Percentiles rank a stretch among this genome's conserved stretches.
These are phyloP conservation scores for Nicotiana sylvestris DNA, from an alignment of 257 asterid genomes.

Conservation along the genomic window DNA sequence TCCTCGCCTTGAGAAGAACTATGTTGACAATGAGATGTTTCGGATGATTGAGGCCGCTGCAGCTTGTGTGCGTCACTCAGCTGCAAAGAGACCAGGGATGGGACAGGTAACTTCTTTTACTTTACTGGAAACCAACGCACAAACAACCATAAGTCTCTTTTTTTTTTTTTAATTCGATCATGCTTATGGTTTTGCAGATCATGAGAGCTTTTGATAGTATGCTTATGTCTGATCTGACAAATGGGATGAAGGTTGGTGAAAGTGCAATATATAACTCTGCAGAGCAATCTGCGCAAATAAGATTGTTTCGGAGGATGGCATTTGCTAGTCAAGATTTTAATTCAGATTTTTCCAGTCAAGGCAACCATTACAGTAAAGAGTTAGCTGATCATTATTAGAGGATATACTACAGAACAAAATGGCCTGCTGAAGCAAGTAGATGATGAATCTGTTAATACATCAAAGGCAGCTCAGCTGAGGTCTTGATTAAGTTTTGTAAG, in stretches of 20 bases:
- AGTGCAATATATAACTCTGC: constrained; percentile 69
- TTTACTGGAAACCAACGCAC: background rate
- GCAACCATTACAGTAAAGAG: constrained; percentile 27
- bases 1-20: constrained; percentile 65
- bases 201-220: constrained; percentile 73
- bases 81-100: constrained; percentile 83
- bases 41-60: constrained; percentile 79
- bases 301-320: constrained; percentile 78
- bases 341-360: constrained; percentile 57
- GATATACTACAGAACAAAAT: background rate
- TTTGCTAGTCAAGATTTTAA: constrained; percentile 64
- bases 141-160: background rate
- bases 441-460: background rate
- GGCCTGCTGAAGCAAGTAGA: background rate
- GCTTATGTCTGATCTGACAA: constrained; percentile 60
- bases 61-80: constrained; percentile 89
- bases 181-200: constrained; percentile 36
- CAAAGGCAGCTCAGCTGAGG: constrained; percentile 19
- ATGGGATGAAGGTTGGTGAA: constrained; percentile 83
- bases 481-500: constrained; percentile 21
- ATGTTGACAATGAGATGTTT: constrained; percentile 56
- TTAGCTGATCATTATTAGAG: background rate
- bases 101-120: constrained; percentile 57
- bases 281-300: constrained; percentile 75
- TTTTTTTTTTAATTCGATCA: background rate